Evolutionary conservation across 2,329 filamentous ascomycete genomes (phyloP).

Genomic region (Ascochyta pisi): DNA sequence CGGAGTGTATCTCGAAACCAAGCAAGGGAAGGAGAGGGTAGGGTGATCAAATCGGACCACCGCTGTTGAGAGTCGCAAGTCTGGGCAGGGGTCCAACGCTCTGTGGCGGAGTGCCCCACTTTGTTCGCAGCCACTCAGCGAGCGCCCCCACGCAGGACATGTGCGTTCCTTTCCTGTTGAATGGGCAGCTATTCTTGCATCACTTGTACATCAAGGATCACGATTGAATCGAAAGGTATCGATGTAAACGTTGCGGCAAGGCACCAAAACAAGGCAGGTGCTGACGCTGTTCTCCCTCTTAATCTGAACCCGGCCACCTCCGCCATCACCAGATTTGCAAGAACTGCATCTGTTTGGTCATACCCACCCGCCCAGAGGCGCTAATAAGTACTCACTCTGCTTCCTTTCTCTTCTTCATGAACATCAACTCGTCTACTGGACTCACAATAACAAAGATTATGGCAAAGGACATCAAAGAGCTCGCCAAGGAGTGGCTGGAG

Average conservation of each 20-base stretch:
- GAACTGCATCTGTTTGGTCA: constrained; percentile 21
- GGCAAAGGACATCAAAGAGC: constrained; percentile 46
- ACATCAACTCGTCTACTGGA: neutral
- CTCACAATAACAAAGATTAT: constrained; percentile 22
- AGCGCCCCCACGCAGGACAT: neutral
- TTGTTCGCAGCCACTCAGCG: constrained; percentile 7
- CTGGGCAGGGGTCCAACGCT: constrained; percentile 4
- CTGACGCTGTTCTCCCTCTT: constrained; percentile 1
- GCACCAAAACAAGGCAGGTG: constrained; percentile 4
- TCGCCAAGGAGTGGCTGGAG: constrained; percentile 65
- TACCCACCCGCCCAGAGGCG: constrained; percentile 7
- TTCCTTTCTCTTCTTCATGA: neutral
- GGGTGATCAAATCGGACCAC: constrained; percentile 27
- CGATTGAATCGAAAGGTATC: neutral
- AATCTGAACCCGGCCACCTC: constrained; percentile 32
- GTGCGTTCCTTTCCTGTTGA: neutral
- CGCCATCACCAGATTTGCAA: constrained; percentile 37
- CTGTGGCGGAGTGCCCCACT: constrained; percentile 15
- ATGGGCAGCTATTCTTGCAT: neutral
- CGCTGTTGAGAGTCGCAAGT: constrained; percentile 16
- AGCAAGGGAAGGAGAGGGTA: constrained; percentile 18
- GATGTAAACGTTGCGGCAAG: neutral
- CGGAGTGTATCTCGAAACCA: neutral
- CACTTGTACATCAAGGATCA: neutral
- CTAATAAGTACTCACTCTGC: constrained; percentile 8